Conservation (phyloP, 805 yeast genomes). For the Kluyveromyces aestuarii region DNA sequence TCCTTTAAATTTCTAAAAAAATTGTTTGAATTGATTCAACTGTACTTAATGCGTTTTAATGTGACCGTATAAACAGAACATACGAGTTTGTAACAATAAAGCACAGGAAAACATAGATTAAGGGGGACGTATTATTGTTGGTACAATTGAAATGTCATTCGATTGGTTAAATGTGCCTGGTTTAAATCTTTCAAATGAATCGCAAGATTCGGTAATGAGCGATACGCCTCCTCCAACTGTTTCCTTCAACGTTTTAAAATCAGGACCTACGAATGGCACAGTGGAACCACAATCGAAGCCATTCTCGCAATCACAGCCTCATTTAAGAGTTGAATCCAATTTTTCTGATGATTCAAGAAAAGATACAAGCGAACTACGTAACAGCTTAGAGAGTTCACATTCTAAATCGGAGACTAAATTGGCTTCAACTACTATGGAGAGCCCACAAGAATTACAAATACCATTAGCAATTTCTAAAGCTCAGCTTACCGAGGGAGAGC, state of each 20-base stretch:
- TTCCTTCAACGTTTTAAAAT: slow-evolving; percentile 35
- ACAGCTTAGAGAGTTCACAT: not conserved
- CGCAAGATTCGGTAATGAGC: slow-evolving; percentile 9
- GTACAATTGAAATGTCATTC: slow-evolving; percentile 32
- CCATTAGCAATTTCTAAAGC: slow-evolving; percentile 58
- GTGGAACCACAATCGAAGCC: not conserved
- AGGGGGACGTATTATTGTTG: not conserved
- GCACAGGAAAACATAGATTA: no score
- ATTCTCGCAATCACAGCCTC: not conserved
- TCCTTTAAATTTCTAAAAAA: no score
- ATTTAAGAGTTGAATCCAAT: not conserved
- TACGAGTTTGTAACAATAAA: no score
- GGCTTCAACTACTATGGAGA: slow-evolving; percentile 13
- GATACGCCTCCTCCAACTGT: slow-evolving; percentile 40
- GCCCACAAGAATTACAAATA: slow-evolving; percentile 34
- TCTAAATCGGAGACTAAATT: not conserved
- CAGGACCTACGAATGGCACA: not conserved
- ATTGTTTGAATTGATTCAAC: no score
- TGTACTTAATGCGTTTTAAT: no score
- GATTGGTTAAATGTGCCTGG: slow-evolving; percentile 46
- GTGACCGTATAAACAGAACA: no score
- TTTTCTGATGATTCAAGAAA: not conserved
- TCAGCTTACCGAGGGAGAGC: slow-evolving; percentile 69
- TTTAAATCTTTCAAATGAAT: slow-evolving; percentile 17
- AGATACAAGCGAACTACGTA: not conserved